phyloP scores from a whole-genome alignment of 257 asterid species.

The Coffea canephora region DNA sequence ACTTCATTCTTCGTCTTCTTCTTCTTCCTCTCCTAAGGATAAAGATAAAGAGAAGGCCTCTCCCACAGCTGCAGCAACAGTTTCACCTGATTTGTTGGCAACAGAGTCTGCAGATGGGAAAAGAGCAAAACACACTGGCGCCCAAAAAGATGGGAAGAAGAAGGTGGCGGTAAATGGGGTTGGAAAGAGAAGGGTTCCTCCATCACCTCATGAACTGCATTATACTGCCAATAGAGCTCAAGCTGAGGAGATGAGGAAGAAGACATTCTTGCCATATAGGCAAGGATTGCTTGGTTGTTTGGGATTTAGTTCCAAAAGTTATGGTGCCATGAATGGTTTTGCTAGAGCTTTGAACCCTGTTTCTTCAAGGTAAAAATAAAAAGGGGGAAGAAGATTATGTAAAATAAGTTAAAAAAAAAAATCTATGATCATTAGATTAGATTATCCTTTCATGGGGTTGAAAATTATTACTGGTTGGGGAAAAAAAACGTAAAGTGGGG shows the following conservation, averaged over 20 bases:
- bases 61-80: background rate
- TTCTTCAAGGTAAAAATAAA: constrained; percentile 58
- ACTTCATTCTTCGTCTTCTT: background rate
- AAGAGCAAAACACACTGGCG: constrained; percentile 9
- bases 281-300: constrained; percentile 90
- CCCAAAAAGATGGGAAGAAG: constrained; percentile 38
- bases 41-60: constrained; percentile 6
- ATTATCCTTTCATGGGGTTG: constrained; percentile 1
- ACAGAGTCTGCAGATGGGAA: constrained; percentile 4
- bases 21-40: too few relatives aligned
- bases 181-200: constrained; percentile 53
- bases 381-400: background rate
- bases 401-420: constrained; percentile 10
- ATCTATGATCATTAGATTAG: constrained; percentile 13
- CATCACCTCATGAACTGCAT: constrained; percentile 87
- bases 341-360: constrained; percentile 82
- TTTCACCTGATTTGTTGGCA: background rate
- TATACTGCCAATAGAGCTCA: constrained; percentile 86
- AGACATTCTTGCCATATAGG: constrained; percentile 87
- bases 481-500: constrained; percentile 8
- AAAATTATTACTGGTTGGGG: background rate
- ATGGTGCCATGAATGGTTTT: constrained; percentile 82
- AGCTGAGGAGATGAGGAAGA: constrained; percentile 97
- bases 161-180: constrained; percentile 32
- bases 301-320: constrained; percentile 89